A percentile compares a stretch with the other conserved stretches of the same genome.
phyloP scores from a whole-genome alignment of 2,329 filamentous ascomycete genomes.

The Gnomoniopsis sp. region DNA sequence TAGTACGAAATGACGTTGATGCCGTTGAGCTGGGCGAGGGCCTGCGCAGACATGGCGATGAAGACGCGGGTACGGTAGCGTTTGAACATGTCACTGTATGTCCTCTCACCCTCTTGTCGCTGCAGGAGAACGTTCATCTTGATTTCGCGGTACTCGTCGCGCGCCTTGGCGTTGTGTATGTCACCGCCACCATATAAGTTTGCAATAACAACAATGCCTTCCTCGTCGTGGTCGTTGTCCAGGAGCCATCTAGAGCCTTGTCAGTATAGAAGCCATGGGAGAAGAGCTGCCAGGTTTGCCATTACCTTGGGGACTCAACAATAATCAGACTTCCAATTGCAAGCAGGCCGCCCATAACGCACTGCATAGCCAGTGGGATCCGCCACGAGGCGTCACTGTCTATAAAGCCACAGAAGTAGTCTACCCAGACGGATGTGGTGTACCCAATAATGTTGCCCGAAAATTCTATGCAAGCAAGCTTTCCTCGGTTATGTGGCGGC shows the following conservation, averaged over 20 bases:
- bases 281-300: slow-evolving; percentile 1
- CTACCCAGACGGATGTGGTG: slow-evolving; percentile 95
- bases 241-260: slow-evolving; percentile 74
- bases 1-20: slow-evolving; percentile 99
- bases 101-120: slow-evolving; percentile 90
- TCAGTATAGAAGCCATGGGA: slow-evolving; percentile 23
- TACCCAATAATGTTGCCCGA: slow-evolving; percentile 97
- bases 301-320: slow-evolving; percentile 88
- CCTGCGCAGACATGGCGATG: slow-evolving; percentile 98
- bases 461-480: slow-evolving; percentile 96
- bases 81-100: slow-evolving; percentile 91
- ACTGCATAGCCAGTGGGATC: slow-evolving; percentile 85
- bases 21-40: slow-evolving; percentile 91
- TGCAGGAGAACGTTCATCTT: slow-evolving; percentile 96
- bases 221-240: slow-evolving; percentile 96
- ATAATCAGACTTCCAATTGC: slow-evolving; percentile 86
- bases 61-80: slow-evolving; percentile 89
- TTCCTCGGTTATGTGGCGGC: slow-evolving; percentile 91
- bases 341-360: slow-evolving; percentile 85
- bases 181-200: slow-evolving; percentile 96
- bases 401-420: slow-evolving; percentile 95
- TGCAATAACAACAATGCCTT: slow-evolving; percentile 96
- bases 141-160: slow-evolving; percentile 96
- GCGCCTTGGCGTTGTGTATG: slow-evolving; percentile 86
- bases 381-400: slow-evolving; percentile 85